Base-by-base conservation (phyloP, 805 yeast genomes). In the Monosporozyma yasuniensis region DNA sequence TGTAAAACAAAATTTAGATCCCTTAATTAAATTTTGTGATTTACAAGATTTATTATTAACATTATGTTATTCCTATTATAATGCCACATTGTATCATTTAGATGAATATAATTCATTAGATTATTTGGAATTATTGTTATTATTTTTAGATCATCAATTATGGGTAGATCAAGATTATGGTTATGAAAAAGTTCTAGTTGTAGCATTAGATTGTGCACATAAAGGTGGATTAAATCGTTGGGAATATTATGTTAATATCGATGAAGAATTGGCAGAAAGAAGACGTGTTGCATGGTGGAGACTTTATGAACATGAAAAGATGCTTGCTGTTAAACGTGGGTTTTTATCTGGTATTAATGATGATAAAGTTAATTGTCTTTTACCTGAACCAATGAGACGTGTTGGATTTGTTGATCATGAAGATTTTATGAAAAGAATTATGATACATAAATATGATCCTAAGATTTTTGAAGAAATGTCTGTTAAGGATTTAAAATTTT, bases 241-340 rank as follows among this genome's bases (percentile, higher is more conserved):
- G 69, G 70, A 66, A 46, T 61, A 54, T 49, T 65, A 63, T 50
- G 63, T 62, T 14, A 67, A 66, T 2, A 46, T 63, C 28, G 61
- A 59, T 47, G 67, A 64, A 50, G 48, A 39, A 8, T 45, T 50
- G 2, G 65, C 68, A 4, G 69, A 65, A 42, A 52, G 56, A 28
- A 54, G 65, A 34, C 54, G 69, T 45, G 44, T 32, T 12, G 37
- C 57, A 3, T 64, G 66, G 67, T 66, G 70, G 70, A 56, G 51
- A 44, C 50, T 63, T 22, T 65, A 57, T 41, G 42, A 48, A 23
- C 52, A 56, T 50, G 68, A 63, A 47, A 60, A 59, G 46, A 44
- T 30, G 11, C 46, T 45, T 18, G 34, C 54, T 5, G 38, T 55
- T 11, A 52, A 46, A n/a, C 52, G 51, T 10, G 64, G 66, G 4